Evolutionary conservation across 163 green algal genomes (phyloP), one percentile per base, ranked within the genome.

Genomic region (Scenedesmus sp.): DNA sequence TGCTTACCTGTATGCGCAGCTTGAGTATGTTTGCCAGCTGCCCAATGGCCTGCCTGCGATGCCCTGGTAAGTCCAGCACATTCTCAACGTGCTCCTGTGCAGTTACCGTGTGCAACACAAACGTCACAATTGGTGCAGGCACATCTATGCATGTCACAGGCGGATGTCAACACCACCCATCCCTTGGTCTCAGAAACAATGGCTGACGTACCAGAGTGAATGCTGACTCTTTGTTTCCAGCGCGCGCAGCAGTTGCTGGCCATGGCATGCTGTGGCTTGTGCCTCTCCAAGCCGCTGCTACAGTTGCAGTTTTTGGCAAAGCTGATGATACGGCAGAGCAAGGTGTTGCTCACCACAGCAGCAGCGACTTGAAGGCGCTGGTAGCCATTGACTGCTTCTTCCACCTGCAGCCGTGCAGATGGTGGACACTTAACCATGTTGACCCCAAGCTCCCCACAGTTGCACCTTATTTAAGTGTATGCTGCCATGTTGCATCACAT

Each of bases 1-100:
- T 77, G 18, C 54, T 46, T 46, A 95, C 94, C 94, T 95, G 89
- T 59, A 96, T 94, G 46, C 95, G 91, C 57, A 94, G 91, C 87
- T 97, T 95, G 15, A 97, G 91, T 0, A 89, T 89, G 7, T 89
- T 74, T 5, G 95, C 93, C 3, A 97, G 87, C 86, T 95, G 94
- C 13, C 93, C 93, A 26, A 97, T 95, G 10, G 92, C 92, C 12
- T 94, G 92, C 20, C 94, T 81, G 10, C 93, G 73, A 0, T 92
- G 57, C 18, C 92, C 67, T 1, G 90, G 77, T n/a, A 97, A 92
- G 87, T 94, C 87, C 57, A 97, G 73, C 1, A 96, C 89, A 46
- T 97, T 97, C 20, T 97, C 95, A 8, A 94, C 83, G 52, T 94
- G 93, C 86, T 96, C 95, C 95, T 96, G 94, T 26, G 52, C 18